Evolutionary conservation across 495 filamentous ascomycete species (phyloP).

Genomic region (Podospora appendiculata): DNA sequence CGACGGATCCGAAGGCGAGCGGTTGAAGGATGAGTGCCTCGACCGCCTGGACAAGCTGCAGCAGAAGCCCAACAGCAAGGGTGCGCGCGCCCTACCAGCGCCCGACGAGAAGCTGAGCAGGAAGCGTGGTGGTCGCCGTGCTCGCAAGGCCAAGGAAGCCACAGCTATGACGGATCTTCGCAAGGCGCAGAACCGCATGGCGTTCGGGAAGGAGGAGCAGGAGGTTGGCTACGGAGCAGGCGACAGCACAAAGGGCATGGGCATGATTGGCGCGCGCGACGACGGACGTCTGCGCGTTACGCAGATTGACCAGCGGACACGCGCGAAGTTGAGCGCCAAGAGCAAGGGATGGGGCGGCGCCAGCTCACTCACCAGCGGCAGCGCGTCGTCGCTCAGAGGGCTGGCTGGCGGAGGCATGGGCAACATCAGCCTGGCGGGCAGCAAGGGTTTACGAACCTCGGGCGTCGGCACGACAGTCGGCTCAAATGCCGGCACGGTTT

Average conservation of each 20-base stretch:
- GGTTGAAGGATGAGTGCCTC: slow-evolving; percentile 75
- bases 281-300: slow-evolving; percentile 78
- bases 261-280: slow-evolving; percentile 87
- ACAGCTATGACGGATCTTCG: slow-evolving; percentile 94
- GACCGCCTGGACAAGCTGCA: slow-evolving; percentile 90
- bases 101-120: slow-evolving; percentile 92
- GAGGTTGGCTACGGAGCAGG: slow-evolving; percentile 89
- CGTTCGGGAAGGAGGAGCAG: slow-evolving; percentile 90
- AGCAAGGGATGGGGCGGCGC: slow-evolving; percentile 90
- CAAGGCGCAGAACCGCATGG: slow-evolving; percentile 94
- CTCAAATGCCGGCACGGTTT: slow-evolving; percentile 61
- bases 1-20: slow-evolving; percentile 76
- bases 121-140: slow-evolving; percentile 87
- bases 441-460: slow-evolving; percentile 62
- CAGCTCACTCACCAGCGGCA: slow-evolving; percentile 56
- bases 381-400: slow-evolving; percentile 69
- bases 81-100: slow-evolving; percentile 77
- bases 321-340: slow-evolving; percentile 87
- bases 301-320: slow-evolving; percentile 88
- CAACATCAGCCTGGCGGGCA: slow-evolving; percentile 59
- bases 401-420: slow-evolving; percentile 54
- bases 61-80: slow-evolving; percentile 88
- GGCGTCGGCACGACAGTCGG: slow-evolving; percentile 66
- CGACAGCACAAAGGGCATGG: slow-evolving; percentile 78
- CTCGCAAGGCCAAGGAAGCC: slow-evolving; percentile 93